Evolutionary conservation across 2,329 filamentous ascomycete genomes (phyloP).

Genomic region (Domatiomyces catenatus): DNA sequence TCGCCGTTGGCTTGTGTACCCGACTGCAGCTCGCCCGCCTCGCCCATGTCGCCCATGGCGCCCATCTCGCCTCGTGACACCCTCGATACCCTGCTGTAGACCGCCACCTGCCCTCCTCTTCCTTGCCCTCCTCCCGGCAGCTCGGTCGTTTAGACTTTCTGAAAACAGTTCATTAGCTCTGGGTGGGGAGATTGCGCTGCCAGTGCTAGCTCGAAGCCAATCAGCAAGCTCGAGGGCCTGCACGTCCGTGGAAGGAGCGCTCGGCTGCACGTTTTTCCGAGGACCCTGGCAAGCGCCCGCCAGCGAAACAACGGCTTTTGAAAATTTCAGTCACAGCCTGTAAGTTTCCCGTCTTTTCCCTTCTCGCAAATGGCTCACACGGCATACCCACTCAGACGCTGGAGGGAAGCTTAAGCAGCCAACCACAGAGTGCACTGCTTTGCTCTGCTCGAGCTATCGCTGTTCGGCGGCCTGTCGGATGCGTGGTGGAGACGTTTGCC

Average conservation of each 20-base stretch:
- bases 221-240: not conserved
- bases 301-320: not conserved
- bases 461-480: constrained; percentile 18
- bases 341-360: constrained; percentile 3
- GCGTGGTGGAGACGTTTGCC: constrained; percentile 15
- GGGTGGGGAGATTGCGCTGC: not conserved
- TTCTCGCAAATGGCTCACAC: constrained; percentile 18
- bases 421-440: constrained; percentile 11
- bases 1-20: not conserved
- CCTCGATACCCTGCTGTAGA: not conserved
- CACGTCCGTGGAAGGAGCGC: not conserved
- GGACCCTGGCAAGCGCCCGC: not conserved
- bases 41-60: no score
- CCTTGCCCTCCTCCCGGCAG: not conserved
- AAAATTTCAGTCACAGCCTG: not conserved
- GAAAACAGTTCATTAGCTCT: not conserved
- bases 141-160: not conserved
- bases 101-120: not conserved
- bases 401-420: constrained; percentile 20
- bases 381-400: constrained; percentile 17
- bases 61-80: not conserved
- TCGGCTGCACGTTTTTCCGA: not conserved
- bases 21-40: not conserved
- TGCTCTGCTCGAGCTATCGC: constrained; percentile 18
- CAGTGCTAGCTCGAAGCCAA: not conserved